Evolutionary conservation across 2,329 filamentous ascomycete genomes (phyloP), one percentile per base, ranked within the genome.

Genomic region (Hymenoscyphus infarciens): DNA sequence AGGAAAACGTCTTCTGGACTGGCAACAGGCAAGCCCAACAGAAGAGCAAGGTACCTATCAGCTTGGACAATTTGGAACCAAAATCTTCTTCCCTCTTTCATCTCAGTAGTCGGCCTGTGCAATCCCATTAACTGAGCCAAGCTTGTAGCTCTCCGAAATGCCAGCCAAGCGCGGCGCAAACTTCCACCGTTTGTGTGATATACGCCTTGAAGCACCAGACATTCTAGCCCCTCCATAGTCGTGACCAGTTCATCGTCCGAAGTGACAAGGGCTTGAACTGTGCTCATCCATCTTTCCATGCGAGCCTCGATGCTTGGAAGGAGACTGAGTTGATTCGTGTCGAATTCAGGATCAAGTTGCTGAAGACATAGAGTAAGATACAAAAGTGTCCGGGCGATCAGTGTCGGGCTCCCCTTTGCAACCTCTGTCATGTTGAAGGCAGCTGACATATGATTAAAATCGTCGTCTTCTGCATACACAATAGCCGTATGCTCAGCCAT

Each of bases 221-320:
- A 80, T 63, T 83, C 79, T 5, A 84, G 68, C 0, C 80, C 83
- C 68, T 86, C 82, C 1, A 81, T 68, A 2, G 78, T 81, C 27
- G 71, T 73, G 0, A 80, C 67, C 0, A 85, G 69, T 2, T 79
- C 77, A 58, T 66, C 64, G 62, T 66, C 64, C 10, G 64, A 63
- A 25, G 60, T 66, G 5, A 66, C 42, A 29, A 71, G 65, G 4
- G 68, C 64, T 59, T 68, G 64, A 27, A 73, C 64, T 13, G 67
- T 69, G 6, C 65, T 59, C 22, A 73, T 60, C 42, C 68, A 71
- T 33, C 68, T 68, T 6, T 73, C 70, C 56, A 73, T 67, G 39
- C 71, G 67, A 4, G 64, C 59, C 49, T 69, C 63, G 22, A 66
- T 52, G 3, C 67, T 63, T n/a, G 68, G 64, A 8, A 59, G 53